phyloP scores from a whole-genome alignment of 208 protist genomes.

The Acanthamoeba lenticulata region DNA sequence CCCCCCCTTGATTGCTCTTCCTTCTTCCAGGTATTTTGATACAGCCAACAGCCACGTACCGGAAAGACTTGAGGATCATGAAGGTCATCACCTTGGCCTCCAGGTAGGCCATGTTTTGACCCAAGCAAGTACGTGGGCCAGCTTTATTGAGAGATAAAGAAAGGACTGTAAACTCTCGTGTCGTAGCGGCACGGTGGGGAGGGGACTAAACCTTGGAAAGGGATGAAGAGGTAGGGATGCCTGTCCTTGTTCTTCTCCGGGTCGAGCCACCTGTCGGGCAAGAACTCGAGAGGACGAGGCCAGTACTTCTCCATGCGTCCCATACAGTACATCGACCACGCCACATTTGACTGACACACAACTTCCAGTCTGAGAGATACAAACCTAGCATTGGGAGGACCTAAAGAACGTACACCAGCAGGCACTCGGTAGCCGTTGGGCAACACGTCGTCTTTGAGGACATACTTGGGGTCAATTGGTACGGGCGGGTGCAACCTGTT shows the following conservation, averaged over 20 bases:
- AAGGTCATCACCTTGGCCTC: constrained; percentile 48
- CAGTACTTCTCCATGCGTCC: constrained; percentile 59
- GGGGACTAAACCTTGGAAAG: constrained; percentile 21
- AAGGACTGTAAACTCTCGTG: too few relatives aligned
- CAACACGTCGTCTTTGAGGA: constrained; percentile 15
- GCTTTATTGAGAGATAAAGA: too few relatives aligned
- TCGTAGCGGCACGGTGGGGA: too few relatives aligned
- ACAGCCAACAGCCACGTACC: background rate
- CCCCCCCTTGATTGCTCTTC: too few relatives aligned
- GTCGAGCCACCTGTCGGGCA: constrained; percentile 51
- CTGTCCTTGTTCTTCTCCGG: constrained; percentile 56
- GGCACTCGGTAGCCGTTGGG: constrained; percentile 18
- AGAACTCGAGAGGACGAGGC: background rate
- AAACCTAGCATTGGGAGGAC: background rate
- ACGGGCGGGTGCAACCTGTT: background rate
- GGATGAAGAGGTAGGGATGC: constrained; percentile 33
- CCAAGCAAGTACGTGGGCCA: background rate
- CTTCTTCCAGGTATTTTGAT: too few relatives aligned
- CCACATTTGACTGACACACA: background rate
- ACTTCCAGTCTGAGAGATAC: background rate
- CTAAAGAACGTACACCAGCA: background rate
- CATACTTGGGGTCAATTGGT: background rate
- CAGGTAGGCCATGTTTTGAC: constrained; percentile 45
- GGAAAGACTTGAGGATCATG: constrained; percentile 3
- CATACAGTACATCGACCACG: constrained; percentile 47